Percentiles rank a stretch among this genome's conserved stretches.
Evolutionary conservation across 441 rosid species (phyloP).

Genomic region (Eruca vesicaria): DNA sequence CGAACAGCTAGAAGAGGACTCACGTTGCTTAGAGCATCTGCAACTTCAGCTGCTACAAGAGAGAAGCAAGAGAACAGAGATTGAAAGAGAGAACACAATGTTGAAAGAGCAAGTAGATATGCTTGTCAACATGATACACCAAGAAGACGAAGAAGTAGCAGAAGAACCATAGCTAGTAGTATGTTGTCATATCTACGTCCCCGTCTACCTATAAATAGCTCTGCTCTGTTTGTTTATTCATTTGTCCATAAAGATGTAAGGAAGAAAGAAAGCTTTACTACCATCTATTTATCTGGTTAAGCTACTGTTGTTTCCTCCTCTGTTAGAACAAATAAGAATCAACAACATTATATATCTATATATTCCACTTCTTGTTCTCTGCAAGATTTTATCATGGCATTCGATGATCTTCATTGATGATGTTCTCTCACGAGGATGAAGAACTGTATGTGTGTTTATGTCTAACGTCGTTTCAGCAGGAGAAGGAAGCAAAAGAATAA

Average conservation of each 20-base stretch:
- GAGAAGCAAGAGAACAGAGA: constrained; percentile 70
- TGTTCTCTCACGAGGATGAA: too few relatives aligned
- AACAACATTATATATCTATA: constrained; percentile 3
- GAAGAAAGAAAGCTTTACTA: constrained; percentile 24
- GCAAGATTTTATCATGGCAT: constrained; percentile 7
- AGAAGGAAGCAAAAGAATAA: background rate
- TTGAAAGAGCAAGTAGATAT: constrained; percentile 78
- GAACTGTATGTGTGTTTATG: constrained; percentile 3
- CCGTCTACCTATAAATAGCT: constrained; percentile 2
- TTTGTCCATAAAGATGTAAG: constrained; percentile 32
- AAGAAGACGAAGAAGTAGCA: constrained; percentile 45
- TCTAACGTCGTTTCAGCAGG: constrained; percentile 21
- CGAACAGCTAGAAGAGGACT: constrained; percentile 93
- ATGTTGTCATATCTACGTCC: background rate
- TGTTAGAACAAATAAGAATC: constrained; percentile 4
- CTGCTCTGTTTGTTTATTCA: constrained; percentile 36
- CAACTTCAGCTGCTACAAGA: constrained; percentile 86
- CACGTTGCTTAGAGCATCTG: constrained; percentile 75
- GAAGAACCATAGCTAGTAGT: constrained; percentile 46
- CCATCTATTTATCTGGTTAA: constrained; percentile 30
- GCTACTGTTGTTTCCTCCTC: constrained; percentile 18
- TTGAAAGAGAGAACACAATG: constrained; percentile 80
- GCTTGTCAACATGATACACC: constrained; percentile 83
- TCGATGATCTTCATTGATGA: background rate
- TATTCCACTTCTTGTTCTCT: constrained; percentile 6